These are phyloP conservation scores for Jimgerdemannia lactiflua DNA, from an alignment of 192 early-diverging fungal genomes.

Conservation along the genomic window DNA sequence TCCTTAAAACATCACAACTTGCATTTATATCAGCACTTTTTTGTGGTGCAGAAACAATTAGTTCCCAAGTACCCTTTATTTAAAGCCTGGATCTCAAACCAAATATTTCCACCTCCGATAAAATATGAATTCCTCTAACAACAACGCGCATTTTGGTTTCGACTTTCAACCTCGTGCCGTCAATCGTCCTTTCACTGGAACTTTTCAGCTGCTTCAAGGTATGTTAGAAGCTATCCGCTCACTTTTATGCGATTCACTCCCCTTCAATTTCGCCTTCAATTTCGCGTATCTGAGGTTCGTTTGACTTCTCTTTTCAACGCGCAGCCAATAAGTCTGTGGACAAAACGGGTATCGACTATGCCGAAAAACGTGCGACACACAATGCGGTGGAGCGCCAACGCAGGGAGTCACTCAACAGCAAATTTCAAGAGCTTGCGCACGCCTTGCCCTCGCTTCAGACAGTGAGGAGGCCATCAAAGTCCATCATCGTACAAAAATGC, in stretches of 20 bases:
- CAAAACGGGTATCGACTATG: slow-evolving; percentile 4
- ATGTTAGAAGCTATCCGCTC: not conserved
- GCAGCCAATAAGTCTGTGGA: not conserved
- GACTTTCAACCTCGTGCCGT: not conserved
- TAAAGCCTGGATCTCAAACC: not conserved
- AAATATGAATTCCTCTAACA: not conserved
- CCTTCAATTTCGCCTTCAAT: no score
- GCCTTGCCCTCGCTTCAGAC: slow-evolving; percentile 70
- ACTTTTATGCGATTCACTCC: not conserved
- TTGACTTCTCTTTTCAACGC: not conserved
- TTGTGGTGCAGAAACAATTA: no score
- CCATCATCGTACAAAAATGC: slow-evolving; percentile 77
- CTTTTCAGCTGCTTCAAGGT: not conserved
- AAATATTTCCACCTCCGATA: not conserved
- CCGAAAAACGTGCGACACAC: slow-evolving; percentile 72
- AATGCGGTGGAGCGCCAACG: slow-evolving; percentile 81
- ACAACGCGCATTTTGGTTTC: not conserved
- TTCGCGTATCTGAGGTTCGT: no score
- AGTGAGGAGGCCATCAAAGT: slow-evolving; percentile 77
- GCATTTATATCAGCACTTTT: no score
- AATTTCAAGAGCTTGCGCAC: slow-evolving; percentile 81
- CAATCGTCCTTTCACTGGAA: not conserved
- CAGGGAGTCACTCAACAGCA: slow-evolving; percentile 74
- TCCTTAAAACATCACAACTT: no score
- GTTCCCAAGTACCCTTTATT: no score